Base-by-base conservation (phyloP, 805 yeast species). In the Priceomyces haplophilus region DNA sequence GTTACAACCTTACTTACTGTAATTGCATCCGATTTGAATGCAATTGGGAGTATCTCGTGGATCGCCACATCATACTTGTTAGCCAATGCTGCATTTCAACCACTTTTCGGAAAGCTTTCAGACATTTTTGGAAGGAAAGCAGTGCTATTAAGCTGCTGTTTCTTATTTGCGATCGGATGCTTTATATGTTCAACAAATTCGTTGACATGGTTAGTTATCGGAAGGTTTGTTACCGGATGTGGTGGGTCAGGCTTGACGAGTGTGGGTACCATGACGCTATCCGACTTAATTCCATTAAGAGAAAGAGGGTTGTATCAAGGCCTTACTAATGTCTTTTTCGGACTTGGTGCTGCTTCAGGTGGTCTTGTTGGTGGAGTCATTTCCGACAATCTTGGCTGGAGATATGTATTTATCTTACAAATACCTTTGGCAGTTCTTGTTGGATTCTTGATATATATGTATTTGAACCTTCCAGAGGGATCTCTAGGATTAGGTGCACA, bases 211-310 rank as follows among this genome's bases (percentile, higher is more conserved):
- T 67, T 84, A 48, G 77, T 82, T 6, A 47, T 76, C 21, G 85
- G 85, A 3, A 68, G 88, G 53, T 79, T 87, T 47, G 70, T 88
- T 39, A 82, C 95, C 19, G 97, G 97, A 15, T 75, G 85, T 43
- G 96, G 96, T 10, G 96, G 95, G n/a, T 93, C 95, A 4, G 96
- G 96, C 1, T 76, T 88, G 55, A 79, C 83, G 39, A 75, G 90
- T 0, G 66, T 88, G 51, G 77, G 87, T 13, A 82, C 95, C 5
- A 84, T 88, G 44, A 75, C 89, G 2, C 75, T 84, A 52, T 79
- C 87, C 20, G 96, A 88, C 61, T 67, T 87, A 37, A 82, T 89
- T 20, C 82, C 93, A 1, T 73, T 85, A 47, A 72, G 93, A 42
- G 79, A 83, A 33, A 72, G 97, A 45, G 96, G 95, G 1, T 61